A percentile compares a stretch with the other conserved stretches of the same genome.
Conservation (phyloP, 2,329 filamentous ascomycete species). For the Hansfordia pulvinata region DNA sequence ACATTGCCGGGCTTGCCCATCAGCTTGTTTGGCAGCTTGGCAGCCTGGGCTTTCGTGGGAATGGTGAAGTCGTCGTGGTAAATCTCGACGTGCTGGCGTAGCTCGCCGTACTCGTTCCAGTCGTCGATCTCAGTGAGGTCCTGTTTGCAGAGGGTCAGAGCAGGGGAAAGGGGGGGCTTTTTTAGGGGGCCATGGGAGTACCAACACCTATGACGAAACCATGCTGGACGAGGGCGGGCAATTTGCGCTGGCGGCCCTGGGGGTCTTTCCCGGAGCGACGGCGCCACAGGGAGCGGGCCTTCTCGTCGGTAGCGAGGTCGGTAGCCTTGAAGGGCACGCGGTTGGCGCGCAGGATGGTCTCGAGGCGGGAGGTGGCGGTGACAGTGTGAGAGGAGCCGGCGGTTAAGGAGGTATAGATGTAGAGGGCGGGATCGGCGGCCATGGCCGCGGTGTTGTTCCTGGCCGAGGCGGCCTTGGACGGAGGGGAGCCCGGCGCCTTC, state of each 20-base stretch:
- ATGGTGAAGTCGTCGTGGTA: constrained; percentile 50
- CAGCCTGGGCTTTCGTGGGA: constrained; percentile 37
- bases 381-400: constrained; percentile 93
- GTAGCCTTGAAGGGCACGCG: constrained; percentile 86
- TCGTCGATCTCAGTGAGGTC: constrained; percentile 92
- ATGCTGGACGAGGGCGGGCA: constrained; percentile 80
- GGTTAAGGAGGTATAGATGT: constrained; percentile 92
- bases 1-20: constrained; percentile 12
- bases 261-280: constrained; percentile 64
- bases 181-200: no score
- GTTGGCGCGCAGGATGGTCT: constrained; percentile 93
- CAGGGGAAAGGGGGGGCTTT: background rate
- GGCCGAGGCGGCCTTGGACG: no score
- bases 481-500: no score
- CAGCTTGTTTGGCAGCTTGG: constrained; percentile 23
- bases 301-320: constrained; percentile 81
- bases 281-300: constrained; percentile 79
- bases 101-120: constrained; percentile 97
- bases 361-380: constrained; percentile 86
- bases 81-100: constrained; percentile 71
- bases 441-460: no score
- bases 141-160: constrained; percentile 27
- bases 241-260: constrained; percentile 51
- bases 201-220: constrained; percentile 74
- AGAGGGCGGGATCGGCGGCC: constrained; percentile 67